A percentile compares a stretch with the other conserved stretches of the same genome.
These are phyloP conservation scores for Microcos paniculata DNA, from an alignment of 345 rosid genomes.

Conservation along the genomic window DNA sequence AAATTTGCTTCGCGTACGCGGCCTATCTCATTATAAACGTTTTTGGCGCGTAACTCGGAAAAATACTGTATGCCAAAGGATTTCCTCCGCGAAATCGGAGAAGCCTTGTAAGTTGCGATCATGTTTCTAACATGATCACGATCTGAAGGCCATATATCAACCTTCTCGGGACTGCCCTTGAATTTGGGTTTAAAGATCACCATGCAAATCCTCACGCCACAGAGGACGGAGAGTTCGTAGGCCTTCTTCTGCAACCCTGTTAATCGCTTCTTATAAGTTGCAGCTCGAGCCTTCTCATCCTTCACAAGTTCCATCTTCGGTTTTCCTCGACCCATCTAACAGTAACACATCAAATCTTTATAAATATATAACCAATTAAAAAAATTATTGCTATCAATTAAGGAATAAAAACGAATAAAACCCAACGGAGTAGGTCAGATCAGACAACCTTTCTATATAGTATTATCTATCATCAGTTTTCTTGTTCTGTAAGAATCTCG, in stretches of 20 bases:
- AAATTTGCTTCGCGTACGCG: constrained; percentile 1
- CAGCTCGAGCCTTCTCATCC: constrained; percentile 4
- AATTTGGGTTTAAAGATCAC: constrained; percentile 1
- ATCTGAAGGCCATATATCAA: constrained; percentile 13
- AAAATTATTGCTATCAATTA: not conserved
- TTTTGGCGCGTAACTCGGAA: not conserved
- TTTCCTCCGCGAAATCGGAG: not conserved
- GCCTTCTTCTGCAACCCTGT: constrained; percentile 10
- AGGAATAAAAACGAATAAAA: not conserved
- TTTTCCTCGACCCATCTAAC: constrained; percentile 15
- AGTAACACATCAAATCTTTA: not conserved
- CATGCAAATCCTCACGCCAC: constrained; percentile 9
- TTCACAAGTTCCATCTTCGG: not conserved
- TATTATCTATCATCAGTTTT: not conserved
- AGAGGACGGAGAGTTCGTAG: constrained; percentile 7
- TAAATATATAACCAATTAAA: no score
- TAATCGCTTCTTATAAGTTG: not conserved
- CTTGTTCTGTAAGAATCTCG: not conserved
- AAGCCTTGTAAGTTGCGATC: not conserved
- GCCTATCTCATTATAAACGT: not conserved
- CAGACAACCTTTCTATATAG: not conserved
- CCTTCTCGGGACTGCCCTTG: not conserved
- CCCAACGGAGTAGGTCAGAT: no score
- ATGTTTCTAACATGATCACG: not conserved
- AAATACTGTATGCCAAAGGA: not conserved